A percentile compares a stretch with the other conserved stretches of the same genome.
Evolutionary conservation across 208 protist genomes (phyloP).

Genomic region (Tetramitus jugosus): DNA sequence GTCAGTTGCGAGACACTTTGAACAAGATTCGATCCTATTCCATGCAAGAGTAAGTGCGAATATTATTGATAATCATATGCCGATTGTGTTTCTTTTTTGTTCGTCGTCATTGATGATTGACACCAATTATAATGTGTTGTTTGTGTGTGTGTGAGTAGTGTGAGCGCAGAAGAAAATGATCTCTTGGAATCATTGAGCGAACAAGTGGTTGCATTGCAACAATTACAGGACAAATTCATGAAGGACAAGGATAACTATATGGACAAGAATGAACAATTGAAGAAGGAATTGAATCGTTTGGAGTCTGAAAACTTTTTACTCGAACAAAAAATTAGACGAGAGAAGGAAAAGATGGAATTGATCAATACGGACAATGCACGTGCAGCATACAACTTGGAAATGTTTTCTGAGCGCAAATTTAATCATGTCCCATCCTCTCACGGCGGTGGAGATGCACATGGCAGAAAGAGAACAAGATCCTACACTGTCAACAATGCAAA

Average conservation of each 20-base stretch:
- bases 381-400: constrained; percentile 5
- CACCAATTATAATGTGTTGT: too few species aligned
- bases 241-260: not conserved
- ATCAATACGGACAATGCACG: not conserved
- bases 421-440: not conserved
- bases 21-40: not conserved
- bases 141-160: too few species aligned
- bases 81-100: too few species aligned
- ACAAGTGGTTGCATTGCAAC: not conserved
- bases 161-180: not conserved
- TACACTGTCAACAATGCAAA: too few species aligned
- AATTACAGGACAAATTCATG: not conserved
- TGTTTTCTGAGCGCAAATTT: not conserved
- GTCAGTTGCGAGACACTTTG: not conserved
- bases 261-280: not conserved
- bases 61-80: too few species aligned
- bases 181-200: not conserved
- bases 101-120: too few species aligned
- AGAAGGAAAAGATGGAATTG: not conserved
- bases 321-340: constrained; percentile 18
- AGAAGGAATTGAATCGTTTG: not conserved
- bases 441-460: too few species aligned
- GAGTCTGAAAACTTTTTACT: constrained; percentile 16
- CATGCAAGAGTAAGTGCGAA: too few species aligned
- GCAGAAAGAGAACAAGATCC: too few species aligned